A percentile compares a stretch with the other conserved stretches of the same genome.
Evolutionary conservation across 371 early-diverging fungal species (phyloP).

Genomic region (Blakeslea trispora): DNA sequence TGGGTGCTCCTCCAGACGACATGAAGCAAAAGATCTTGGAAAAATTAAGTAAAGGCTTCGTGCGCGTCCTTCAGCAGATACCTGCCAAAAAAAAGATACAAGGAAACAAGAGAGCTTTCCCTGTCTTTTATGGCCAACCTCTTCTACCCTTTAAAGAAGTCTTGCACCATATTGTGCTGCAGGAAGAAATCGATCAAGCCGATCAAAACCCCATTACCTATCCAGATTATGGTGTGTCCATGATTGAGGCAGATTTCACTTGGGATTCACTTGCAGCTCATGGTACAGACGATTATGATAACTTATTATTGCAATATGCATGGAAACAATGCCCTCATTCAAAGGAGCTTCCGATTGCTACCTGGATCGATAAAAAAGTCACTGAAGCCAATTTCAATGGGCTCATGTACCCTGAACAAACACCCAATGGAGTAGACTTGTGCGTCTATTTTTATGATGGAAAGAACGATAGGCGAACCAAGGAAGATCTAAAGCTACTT

Average conservation of each 20-base stretch:
- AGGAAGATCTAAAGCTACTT: conserved; percentile 32
- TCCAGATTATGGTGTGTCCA: conserved; percentile 47
- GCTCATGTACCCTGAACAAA: conserved; percentile 37
- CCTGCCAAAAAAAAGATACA: conserved; percentile 1
- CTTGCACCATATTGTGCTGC: conserved; percentile 35
- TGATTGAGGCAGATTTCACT: conserved; percentile 54
- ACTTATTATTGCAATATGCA: conserved; percentile 29
- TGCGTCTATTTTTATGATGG: conserved; percentile 49
- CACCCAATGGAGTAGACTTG: conserved; percentile 49
- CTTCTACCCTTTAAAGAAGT: conserved; percentile 33
- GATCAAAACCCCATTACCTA: conserved; percentile 28
- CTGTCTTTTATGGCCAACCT: conserved; percentile 6
- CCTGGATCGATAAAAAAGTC: conserved; percentile 8
- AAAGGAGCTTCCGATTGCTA: conserved; percentile 14
- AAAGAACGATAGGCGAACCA: conserved; percentile 14
- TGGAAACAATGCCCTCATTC: conserved; percentile 33
- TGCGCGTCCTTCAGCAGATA: conserved; percentile 20
- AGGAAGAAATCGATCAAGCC: conserved; percentile 13
- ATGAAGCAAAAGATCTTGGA: conserved; percentile 35
- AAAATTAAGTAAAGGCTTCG: conserved; percentile 39
- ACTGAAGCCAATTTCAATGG: conserved; percentile 14
- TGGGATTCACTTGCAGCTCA: conserved; percentile 27
- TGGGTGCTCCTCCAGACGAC: conserved; percentile 38
- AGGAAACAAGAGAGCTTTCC: neutral
- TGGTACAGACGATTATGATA: conserved; percentile 15